Evolutionary conservation across 73 alveolate species (phyloP).

Genomic region (Paramecium pentaurelia): DNA sequence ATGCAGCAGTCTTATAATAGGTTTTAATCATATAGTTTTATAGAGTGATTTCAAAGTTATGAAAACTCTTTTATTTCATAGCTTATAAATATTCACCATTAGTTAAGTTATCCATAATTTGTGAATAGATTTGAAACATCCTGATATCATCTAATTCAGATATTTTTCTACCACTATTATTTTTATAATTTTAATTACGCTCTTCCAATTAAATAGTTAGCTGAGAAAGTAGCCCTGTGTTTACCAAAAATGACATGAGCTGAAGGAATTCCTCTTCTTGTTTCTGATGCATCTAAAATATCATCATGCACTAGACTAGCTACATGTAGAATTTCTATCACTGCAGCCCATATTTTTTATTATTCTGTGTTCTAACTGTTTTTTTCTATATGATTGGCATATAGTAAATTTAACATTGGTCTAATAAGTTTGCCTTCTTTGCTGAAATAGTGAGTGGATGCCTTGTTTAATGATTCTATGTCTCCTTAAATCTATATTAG

Average conservation of each 20-base stretch:
- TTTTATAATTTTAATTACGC: slow-evolving; percentile 8
- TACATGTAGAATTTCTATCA: slow-evolving; percentile 53
- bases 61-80: neutral
- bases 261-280: slow-evolving; percentile 51
- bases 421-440: slow-evolving; percentile 60
- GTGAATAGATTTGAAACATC: slow-evolving; percentile 9
- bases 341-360: slow-evolving; percentile 52
- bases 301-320: slow-evolving; percentile 57
- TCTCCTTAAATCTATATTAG: neutral
- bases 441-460: slow-evolving; percentile 46
- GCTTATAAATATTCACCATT: slow-evolving; percentile 50
- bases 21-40: slow-evolving; percentile 33
- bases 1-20: slow-evolving; percentile 54
- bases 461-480: slow-evolving; percentile 12
- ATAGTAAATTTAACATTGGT: slow-evolving; percentile 49
- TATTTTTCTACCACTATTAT: slow-evolving; percentile 33
- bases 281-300: slow-evolving; percentile 39
- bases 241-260: slow-evolving; percentile 46
- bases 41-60: neutral
- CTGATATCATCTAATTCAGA: slow-evolving; percentile 26
- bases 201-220: slow-evolving; percentile 39
- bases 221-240: slow-evolving; percentile 31
- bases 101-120: slow-evolving; percentile 42
- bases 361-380: neutral
- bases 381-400: neutral